Base-by-base conservation (phyloP, 495 filamentous ascomycete species). In the Saxispiralis lemnorum region DNA sequence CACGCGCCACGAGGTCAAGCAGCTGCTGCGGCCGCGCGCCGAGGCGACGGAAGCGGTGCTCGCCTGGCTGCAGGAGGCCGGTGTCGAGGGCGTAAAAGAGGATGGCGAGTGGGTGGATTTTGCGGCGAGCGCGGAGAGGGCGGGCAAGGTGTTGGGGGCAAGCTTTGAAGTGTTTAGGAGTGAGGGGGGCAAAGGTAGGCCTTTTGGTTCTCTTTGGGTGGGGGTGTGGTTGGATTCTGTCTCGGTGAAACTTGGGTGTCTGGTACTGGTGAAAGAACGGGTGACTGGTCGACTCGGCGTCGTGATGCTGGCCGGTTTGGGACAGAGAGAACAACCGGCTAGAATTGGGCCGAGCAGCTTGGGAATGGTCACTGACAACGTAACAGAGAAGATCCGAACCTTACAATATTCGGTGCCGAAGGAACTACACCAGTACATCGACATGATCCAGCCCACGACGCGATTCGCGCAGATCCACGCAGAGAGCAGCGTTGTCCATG, bases 321-420 rank as follows among this genome's bases (percentile, higher is more conserved):
- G n/a, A n/a, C n/a, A n/a, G n/a, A n/a, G n/a, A n/a, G n/a, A n/a
- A n/a, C n/a, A n/a, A n/a, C n/a, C n/a, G n/a, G n/a, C n/a, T n/a
- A n/a, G n/a, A n/a, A n/a, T n/a, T n/a, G n/a, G n/a, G n/a, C n/a
- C n/a, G n/a, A n/a, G n/a, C n/a, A n/a, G n/a, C n/a, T n/a, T n/a
- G n/a, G n/a, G n/a, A n/a, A 28, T 28, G 24, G 24, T 28, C 5
- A 9, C 24, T 28, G 24, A 4, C 4, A 28, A 28, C 24, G 24
- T 9, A 18, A 12, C 37, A 17, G 45, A 48, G 35, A 58, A 49
- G 41, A 51, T 57, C 18, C 67, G 77, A 10, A 72, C 77, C 4
- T 68, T 71, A n/a, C 53, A 65, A 35, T 81, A 81, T 59, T 74
- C 71, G 13, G 64, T 83, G 6, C 78, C 78, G 1, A 64, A 70